These are phyloP conservation scores for Alternaria sp. DNA, from an alignment of 2,329 filamentous ascomycete species.

Conservation along the genomic window DNA sequence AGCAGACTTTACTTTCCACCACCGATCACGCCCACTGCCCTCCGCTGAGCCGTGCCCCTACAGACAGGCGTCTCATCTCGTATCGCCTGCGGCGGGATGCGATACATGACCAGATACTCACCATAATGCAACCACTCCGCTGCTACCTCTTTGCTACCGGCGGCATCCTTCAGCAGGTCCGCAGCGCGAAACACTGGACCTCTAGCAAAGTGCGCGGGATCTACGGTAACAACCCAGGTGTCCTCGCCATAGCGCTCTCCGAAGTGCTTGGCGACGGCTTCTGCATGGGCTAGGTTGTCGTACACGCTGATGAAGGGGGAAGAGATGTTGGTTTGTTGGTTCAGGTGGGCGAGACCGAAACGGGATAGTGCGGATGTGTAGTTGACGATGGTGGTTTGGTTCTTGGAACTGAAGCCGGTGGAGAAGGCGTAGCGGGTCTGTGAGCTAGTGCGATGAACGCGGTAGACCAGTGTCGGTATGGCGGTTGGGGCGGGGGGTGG, in stretches of 20 bases:
- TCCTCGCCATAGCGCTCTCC: conserved; percentile 29
- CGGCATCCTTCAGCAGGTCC: conserved; percentile 31
- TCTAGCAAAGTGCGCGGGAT: conserved; percentile 37
- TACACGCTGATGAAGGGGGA: conserved; percentile 45
- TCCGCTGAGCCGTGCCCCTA: conserved; percentile 22
- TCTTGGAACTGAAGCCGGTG: conserved; percentile 42
- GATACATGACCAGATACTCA: conserved; percentile 46
- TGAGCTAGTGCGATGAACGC: conserved; percentile 33
- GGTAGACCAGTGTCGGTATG: conserved; percentile 39
- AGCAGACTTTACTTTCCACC: conserved; percentile 3
- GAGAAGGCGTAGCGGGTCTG: conserved; percentile 42
- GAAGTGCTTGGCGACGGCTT: conserved; percentile 32
- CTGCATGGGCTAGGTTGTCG: conserved; percentile 33
- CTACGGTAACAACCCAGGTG: conserved; percentile 34
- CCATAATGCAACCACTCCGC: conserved; percentile 39
- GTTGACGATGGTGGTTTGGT: conserved; percentile 44
- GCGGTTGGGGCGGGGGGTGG: conserved; percentile 22
- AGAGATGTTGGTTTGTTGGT: conserved; percentile 44
- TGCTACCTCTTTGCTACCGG: conserved; percentile 2
- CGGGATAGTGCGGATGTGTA: conserved; percentile 27
- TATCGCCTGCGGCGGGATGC: conserved; percentile 41
- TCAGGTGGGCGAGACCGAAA: conserved; percentile 39
- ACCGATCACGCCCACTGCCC: conserved; percentile 29
- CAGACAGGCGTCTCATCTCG: conserved; percentile 35
- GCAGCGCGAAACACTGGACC: conserved; percentile 43